A percentile compares a stretch with the other conserved stretches of the same genome.
Conservation (phyloP, 768 basidiomycete species). For the Lactarius hatsudake region DNA sequence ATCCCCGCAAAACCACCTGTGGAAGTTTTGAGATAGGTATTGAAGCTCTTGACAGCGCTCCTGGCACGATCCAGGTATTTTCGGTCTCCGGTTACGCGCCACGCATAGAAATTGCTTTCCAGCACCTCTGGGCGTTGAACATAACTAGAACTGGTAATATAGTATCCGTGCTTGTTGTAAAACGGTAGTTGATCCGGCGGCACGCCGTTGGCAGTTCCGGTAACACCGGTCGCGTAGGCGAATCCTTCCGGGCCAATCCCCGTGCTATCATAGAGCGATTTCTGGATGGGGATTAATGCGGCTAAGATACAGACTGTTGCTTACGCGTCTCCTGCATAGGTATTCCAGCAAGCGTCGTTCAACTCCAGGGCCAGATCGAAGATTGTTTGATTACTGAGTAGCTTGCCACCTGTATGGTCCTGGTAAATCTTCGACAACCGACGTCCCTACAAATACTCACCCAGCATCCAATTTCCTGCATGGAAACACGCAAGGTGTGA, state of each 20-base stretch:
- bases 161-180: slow-evolving; percentile 62
- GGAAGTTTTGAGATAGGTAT: slow-evolving; percentile 46
- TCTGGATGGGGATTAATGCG: not conserved
- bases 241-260: slow-evolving; percentile 76
- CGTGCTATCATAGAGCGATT: slow-evolving; percentile 42
- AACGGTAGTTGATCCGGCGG: slow-evolving; percentile 44
- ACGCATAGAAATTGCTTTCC: slow-evolving; percentile 80
- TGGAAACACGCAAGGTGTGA: slow-evolving; percentile 75
- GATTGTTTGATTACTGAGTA: slow-evolving; percentile 69
- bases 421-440: not conserved
- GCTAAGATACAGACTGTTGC: slow-evolving; percentile 27
- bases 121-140: slow-evolving; percentile 73
- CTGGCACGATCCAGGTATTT: slow-evolving; percentile 69
- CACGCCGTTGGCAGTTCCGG: slow-evolving; percentile 42
- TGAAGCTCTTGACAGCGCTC: slow-evolving; percentile 56
- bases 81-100: slow-evolving; percentile 63
- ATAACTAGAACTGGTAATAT: slow-evolving; percentile 53
- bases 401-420: slow-evolving; percentile 49
- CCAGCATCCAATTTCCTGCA: slow-evolving; percentile 74
- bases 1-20: slow-evolving; percentile 54
- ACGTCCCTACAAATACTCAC: slow-evolving; percentile 34
- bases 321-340: slow-evolving; percentile 68
- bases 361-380: slow-evolving; percentile 58
- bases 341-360: slow-evolving; percentile 77
- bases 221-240: slow-evolving; percentile 58